Evolutionary conservation across 2,329 filamentous ascomycete genomes (phyloP), one percentile per base, ranked within the genome.

Genomic region (Aureobasidium uvarum): DNA sequence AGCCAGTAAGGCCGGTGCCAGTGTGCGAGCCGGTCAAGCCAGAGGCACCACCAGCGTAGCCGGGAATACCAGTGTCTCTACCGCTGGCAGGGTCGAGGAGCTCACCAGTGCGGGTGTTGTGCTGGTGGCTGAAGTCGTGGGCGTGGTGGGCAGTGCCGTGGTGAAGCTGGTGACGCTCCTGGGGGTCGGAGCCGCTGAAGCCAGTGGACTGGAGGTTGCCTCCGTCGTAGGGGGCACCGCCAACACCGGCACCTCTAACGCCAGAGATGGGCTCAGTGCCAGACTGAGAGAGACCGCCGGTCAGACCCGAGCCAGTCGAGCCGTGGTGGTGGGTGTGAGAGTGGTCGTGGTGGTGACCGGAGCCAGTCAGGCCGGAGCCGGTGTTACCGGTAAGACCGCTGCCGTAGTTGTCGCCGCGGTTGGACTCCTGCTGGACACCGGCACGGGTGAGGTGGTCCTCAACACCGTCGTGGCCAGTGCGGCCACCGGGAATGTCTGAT

Each of bases 231-330:
- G 63, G 63, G 16, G 52, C 45, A 33, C 63, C 63, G 36, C 41
- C 54, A 55, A 59, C 25, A 23, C 63, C 63, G 11, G 63, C n/a
- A 16, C 63, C 45, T 31, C 43, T 38, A 16, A 33, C 33, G 4
- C 63, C 63, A 59, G 63, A 65, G 52, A 65, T 36, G 41, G 63
- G 63, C 63, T 59, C 63, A 39, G 39, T 52, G 23, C 54, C 63
- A 31, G 52, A 65, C 33, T 65, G 54, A 33, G 51, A 28, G 8
- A 20, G 50, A 54, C 38, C 51, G 16, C 54, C 52, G 33, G 54
- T 46, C 23, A 51, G 16, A 41, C 52, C 51, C 16, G 43, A 39
- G 45, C 45, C 31, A 18, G 55, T 45, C n/a, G 54, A 58, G 58
- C 59, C 59, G 45, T 51, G 33, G 59, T 39, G 46, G 59, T 52